Evolutionary conservation across 495 filamentous ascomycete genomes (phyloP).

Genomic region (Talaromyces liani): DNA sequence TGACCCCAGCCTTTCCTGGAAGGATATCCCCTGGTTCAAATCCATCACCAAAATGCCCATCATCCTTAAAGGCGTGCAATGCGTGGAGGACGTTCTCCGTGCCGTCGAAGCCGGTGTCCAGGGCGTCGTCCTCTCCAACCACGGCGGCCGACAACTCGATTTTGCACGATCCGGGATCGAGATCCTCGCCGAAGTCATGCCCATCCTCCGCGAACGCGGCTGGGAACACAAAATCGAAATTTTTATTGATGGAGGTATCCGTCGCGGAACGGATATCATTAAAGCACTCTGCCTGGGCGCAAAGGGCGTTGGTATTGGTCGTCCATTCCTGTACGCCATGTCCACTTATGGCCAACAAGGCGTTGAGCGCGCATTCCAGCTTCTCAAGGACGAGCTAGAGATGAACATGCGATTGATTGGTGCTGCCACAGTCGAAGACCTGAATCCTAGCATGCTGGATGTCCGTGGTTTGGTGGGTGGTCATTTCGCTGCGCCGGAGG

Average conservation of each 20-base stretch:
- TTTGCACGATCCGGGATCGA: conserved; percentile 88
- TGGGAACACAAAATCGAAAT: conserved; percentile 82
- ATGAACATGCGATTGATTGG: conserved; percentile 98
- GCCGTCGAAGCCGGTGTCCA: conserved; percentile 79
- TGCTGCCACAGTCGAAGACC: conserved; percentile 59
- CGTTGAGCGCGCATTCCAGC: conserved; percentile 86
- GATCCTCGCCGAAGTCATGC: conserved; percentile 93
- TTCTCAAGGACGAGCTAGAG: conserved; percentile 97
- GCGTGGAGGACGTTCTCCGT: conserved; percentile 86
- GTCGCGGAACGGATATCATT: conserved; percentile 88
- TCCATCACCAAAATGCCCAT: conserved; percentile 95
- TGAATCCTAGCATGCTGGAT: conserved; percentile 75
- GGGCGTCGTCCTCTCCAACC: conserved; percentile 93
- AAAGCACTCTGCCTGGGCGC: conserved; percentile 94
- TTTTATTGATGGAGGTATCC: conserved; percentile 83
- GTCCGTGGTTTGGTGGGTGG: conserved; percentile 56
- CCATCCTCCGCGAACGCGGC: conserved; percentile 74
- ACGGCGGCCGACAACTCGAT: conserved; percentile 96
- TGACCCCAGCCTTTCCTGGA: conserved; percentile 84
- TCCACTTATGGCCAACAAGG: conserved; percentile 81
- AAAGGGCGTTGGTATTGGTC: conserved; percentile 86
- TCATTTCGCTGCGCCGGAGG: conserved; percentile 60
- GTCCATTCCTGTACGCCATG: conserved; percentile 96
- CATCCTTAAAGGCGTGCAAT: conserved; percentile 91
- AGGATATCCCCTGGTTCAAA: conserved; percentile 91